Base-by-base conservation (phyloP, 2,329 filamentous ascomycete genomes). In the Colletotrichum nymphaeae region DNA sequence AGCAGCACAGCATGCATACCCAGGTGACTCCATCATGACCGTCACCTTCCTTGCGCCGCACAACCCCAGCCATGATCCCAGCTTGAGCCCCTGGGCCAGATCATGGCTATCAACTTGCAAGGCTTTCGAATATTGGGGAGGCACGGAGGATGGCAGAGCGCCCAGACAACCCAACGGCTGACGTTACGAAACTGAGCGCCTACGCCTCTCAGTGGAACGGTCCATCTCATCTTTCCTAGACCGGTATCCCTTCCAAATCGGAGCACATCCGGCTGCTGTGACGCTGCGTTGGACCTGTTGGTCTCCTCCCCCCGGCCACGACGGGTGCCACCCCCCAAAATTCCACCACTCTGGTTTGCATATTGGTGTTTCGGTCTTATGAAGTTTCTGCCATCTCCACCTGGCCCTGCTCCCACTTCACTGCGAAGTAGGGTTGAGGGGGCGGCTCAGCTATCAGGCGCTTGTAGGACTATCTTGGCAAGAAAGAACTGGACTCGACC, bases 291-390 rank as follows among this genome's bases (percentile, higher is more conserved):
- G 64, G 35, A 35, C 11, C 32, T 12, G 32, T 35, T 35, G 32
- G 32, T 35, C 32, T 42, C 37, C 6, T 28, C 59, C 59, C 63
- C 70, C 67, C 63, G 69, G 69, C 57, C 60, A 56, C 30, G 67
- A 64, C 60, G 53, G 42, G 67, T 73, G 55, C 52, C 66, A 65
- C 70, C 59, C 46, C 60, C 55, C 66, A 69, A 60, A 62, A 55
- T 65, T 56, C 66, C 60, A 65, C 70, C 59, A 64, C 60, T 65
- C 55, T 22, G 60, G 70, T 62, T 52, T 70, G 70, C 70, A 70
- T 62, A 70, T 62, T 62, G 49, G 70, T 62, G 70, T 73, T 73
- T 73, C 70, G 67, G 70, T 62, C 67, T 65, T 46, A 63, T 56
- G 60, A 52, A 69, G 60, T 65, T 73, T 60, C 55, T 60, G 19